Evolutionary conservation across 2,329 filamentous ascomycete genomes (phyloP).

Genomic region (Elsinoe australis): DNA sequence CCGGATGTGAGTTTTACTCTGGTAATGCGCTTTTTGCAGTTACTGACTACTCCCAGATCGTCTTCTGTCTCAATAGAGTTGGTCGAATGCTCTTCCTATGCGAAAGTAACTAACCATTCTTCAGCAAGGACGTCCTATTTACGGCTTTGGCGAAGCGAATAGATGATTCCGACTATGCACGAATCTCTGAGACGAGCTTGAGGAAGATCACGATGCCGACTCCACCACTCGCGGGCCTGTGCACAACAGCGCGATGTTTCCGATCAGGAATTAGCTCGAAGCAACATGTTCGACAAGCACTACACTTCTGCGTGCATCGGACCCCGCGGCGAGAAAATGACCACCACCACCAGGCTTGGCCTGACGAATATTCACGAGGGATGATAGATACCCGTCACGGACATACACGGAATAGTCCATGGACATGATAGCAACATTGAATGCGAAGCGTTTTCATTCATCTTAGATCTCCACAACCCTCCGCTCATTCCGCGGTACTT

Average conservation of each 20-base stretch:
- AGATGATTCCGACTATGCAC: not conserved
- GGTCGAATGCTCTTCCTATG: not conserved
- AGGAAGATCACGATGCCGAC: no score
- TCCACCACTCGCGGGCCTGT: no score
- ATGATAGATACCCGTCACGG: not conserved
- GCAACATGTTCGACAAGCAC: no score
- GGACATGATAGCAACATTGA: not conserved
- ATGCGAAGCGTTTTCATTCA: not conserved
- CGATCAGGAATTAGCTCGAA: no score
- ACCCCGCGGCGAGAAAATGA: no score
- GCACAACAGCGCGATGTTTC: no score
- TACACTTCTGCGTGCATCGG: no score
- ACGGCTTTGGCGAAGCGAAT: slow-evolving; percentile 2
- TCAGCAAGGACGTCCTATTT: slow-evolving; percentile 1
- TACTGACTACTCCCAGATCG: not conserved
- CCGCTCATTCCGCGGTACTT: not conserved
- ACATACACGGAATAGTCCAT: not conserved
- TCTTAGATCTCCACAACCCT: slow-evolving; percentile 4
- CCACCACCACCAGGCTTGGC: no score
- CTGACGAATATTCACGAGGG: no score
- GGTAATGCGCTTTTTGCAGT: not conserved
- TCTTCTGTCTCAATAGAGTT: slow-evolving; percentile 1
- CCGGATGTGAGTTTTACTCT: not conserved
- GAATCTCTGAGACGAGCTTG: no score
- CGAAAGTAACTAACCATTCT: not conserved